These are phyloP conservation scores for Botrytis porri DNA, from an alignment of 2,329 filamentous ascomycete species.

Conservation along the genomic window DNA sequence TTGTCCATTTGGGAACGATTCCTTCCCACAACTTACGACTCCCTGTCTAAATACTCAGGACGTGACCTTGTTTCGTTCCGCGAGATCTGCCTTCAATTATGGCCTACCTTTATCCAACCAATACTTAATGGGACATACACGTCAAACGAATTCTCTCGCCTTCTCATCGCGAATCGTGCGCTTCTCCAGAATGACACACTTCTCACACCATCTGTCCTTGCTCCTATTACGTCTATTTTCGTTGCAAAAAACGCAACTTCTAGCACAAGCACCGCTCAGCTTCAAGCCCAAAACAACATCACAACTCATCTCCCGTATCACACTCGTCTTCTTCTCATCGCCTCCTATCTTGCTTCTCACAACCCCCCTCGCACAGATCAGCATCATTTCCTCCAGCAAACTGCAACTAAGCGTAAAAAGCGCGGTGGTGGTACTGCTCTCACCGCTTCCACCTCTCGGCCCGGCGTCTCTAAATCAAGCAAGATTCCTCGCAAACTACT, in stretches of 20 bases:
- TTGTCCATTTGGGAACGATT: slow-evolving; percentile 76
- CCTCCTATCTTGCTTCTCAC: slow-evolving; percentile 78
- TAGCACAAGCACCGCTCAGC: slow-evolving; percentile 18
- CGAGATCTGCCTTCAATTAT: slow-evolving; percentile 69
- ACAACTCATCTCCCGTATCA: slow-evolving; percentile 63
- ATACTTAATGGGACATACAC: slow-evolving; percentile 65
- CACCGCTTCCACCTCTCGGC: slow-evolving; percentile 30
- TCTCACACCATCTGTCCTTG: slow-evolving; percentile 62
- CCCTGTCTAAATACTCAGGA: slow-evolving; percentile 74
- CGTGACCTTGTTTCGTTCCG: slow-evolving; percentile 74
- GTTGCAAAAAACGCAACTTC: slow-evolving; percentile 23
- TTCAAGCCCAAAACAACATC: slow-evolving; percentile 43
- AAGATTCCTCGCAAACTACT: slow-evolving; percentile 76
- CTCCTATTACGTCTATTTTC: slow-evolving; percentile 27
- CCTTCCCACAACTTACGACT: slow-evolving; percentile 80
- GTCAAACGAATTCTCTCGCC: slow-evolving; percentile 77
- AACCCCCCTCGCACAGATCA: slow-evolving; percentile 72
- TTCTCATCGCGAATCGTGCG: slow-evolving; percentile 68
- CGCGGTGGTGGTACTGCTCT: slow-evolving; percentile 46
- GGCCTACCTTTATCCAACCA: slow-evolving; percentile 80
- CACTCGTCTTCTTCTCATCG: slow-evolving; percentile 69
- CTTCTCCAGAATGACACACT: slow-evolving; percentile 72
- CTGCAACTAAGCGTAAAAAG: slow-evolving; percentile 39
- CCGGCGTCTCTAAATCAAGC: slow-evolving; percentile 52
- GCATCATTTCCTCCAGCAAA: slow-evolving; percentile 62